phyloP scores from a whole-genome alignment of 352 stramenopile species.

The Globisporangium camurandrum region DNA sequence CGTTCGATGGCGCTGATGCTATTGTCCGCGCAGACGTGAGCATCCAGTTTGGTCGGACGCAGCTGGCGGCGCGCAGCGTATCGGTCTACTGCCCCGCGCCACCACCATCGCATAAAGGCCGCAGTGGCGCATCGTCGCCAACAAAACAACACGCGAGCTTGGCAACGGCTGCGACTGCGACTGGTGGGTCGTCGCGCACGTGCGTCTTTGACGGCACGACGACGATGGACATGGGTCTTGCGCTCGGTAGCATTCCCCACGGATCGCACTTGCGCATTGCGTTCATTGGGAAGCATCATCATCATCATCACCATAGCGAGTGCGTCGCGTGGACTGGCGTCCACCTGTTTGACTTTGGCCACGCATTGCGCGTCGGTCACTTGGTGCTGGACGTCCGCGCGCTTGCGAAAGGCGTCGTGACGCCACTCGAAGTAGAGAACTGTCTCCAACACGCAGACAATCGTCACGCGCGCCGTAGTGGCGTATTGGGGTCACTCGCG shows the following conservation, averaged over 20 bases:
- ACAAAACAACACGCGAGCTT: conserved; percentile 14
- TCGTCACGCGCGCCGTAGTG: too few relatives aligned
- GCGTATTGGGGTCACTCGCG: conserved; percentile 31
- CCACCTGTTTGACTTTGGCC: conserved; percentile 79
- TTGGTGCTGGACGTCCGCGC: conserved; percentile 25
- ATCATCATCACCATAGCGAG: conserved; percentile 33
- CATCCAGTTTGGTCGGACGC: conserved; percentile 24
- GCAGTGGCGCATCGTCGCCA: conserved; percentile 4
- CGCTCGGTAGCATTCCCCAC: conserved; percentile 62
- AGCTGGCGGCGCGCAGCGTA: conserved; percentile 13
- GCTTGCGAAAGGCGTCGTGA: conserved; percentile 27
- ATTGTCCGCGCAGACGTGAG: conserved; percentile 14
- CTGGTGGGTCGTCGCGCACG: conserved; percentile 4
- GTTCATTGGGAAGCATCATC: conserved; percentile 29
- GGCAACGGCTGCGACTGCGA: neutral
- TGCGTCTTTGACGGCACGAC: conserved; percentile 3
- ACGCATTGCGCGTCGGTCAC: conserved; percentile 47
- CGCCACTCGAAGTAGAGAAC: conserved; percentile 68
- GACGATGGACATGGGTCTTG: conserved; percentile 17
- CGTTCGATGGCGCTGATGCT: conserved; percentile 3
- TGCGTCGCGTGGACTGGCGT: conserved; percentile 54
- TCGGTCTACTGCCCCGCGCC: conserved; percentile 5
- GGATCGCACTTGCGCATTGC: conserved; percentile 64
- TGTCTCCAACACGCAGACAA: conserved; percentile 33
- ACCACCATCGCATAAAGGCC: conserved; percentile 16